Percentiles rank a stretch among this genome's conserved stretches.
phyloP scores from a whole-genome alignment of 1,284 basidiomycete species.

The Neotropicomus parvogracilis region DNA sequence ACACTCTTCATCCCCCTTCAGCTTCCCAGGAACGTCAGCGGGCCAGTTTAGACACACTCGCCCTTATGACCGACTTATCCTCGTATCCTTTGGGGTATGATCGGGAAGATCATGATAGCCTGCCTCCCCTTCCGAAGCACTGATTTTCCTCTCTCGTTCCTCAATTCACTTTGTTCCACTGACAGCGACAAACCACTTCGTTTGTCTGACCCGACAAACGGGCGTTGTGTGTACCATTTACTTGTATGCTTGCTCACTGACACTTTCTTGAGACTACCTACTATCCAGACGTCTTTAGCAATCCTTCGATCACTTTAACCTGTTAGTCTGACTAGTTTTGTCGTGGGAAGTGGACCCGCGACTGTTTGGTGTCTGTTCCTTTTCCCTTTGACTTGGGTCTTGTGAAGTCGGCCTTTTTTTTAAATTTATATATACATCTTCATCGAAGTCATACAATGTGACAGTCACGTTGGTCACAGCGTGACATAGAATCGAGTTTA shows the following conservation, averaged over 20 bases:
- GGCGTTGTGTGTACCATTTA: constrained; percentile 27
- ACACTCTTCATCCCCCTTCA: constrained; percentile 27
- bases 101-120: constrained; percentile 40
- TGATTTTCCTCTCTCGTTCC: constrained; percentile 12
- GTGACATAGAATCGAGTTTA: constrained; percentile 23
- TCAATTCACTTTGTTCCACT: constrained; percentile 6
- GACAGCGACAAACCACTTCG: constrained; percentile 12
- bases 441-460: background rate
- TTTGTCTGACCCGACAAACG: constrained; percentile 28
- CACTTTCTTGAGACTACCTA: constrained; percentile 14
- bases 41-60: constrained; percentile 78
- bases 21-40: constrained; percentile 47
- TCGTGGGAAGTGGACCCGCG: background rate
- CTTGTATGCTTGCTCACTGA: constrained; percentile 25
- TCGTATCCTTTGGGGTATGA: constrained; percentile 76
- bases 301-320: constrained; percentile 5
- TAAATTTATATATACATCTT: constrained; percentile 14
- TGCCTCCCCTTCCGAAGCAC: constrained; percentile 32
- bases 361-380: background rate
- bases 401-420: constrained; percentile 15
- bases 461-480: constrained; percentile 24
- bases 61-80: constrained; percentile 72
- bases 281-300: constrained; percentile 5
- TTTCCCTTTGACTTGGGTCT: constrained; percentile 14
- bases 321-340: constrained; percentile 10